Evolutionary conservation across 495 filamentous ascomycete species (phyloP), one percentile per base, ranked within the genome.

Genomic region (Acidiella bohemica): DNA sequence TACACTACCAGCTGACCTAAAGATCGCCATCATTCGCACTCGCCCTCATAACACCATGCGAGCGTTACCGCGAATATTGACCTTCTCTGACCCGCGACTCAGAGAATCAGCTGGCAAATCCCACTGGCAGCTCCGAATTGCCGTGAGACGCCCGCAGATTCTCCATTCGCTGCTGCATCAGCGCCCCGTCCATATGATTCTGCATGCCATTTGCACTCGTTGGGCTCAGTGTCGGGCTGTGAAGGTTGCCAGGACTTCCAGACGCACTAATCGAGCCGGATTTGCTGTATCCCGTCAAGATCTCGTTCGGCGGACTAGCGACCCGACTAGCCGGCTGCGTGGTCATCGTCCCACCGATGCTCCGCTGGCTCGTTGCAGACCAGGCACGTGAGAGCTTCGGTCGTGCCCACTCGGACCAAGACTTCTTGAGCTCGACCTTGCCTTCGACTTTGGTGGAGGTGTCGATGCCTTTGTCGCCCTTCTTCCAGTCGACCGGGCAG

Each of bases 391-490:
- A 12, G 17, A 46, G 42, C 16, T 42, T 46, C 12, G 47, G 47
- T 7, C 47, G 47, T 2, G 47, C 47, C 43, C 47, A 51, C 13
- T 46, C 47, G 36, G 31, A 32, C 47, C 47, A 49, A 19, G 39
- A 32, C 33, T 59, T 61, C 29, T 50, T 44, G n/a, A 55, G 36
- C 29, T 59, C 56, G 3, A 49, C 44, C 27, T 49, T 51, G 41
- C 41, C 47, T 32, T 55, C 52, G 30, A 50, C 49, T 16, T 48
- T 42, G 29, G 54, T 47, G 2, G 50, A 46, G 25, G 49, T 68
- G 55, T 71, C 67, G 62, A 74, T 71, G 22, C 66, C 66, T 47
- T 64, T 61, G 24, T 51, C 56, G 30, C 70, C 70, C 17, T 64
- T 58, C 41, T 68, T 65, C 70, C 70, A 74, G 58, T 71, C 70